phyloP scores from a whole-genome alignment of 2,329 filamentous ascomycete genomes.

The Beauveria caledonica region DNA sequence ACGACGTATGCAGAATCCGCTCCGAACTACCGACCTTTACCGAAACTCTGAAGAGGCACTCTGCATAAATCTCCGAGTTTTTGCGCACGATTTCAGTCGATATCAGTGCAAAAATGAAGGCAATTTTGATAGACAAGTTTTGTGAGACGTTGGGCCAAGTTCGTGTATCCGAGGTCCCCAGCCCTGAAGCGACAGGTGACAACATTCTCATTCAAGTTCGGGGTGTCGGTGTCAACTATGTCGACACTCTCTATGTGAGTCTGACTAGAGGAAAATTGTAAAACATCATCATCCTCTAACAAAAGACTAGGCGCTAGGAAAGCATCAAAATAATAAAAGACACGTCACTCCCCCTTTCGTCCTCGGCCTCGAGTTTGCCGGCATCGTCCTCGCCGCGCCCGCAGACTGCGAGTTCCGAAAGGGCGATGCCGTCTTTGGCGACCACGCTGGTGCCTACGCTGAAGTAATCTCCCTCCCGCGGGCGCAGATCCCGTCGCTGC shows the following conservation, averaged over 20 bases:
- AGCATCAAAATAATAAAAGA: conserved; percentile 52
- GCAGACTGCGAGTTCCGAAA: conserved; percentile 26
- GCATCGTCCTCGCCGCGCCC: conserved; percentile 36
- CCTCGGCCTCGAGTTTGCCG: conserved; percentile 53
- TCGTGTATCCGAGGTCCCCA: conserved; percentile 18
- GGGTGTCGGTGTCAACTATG: conserved; percentile 50
- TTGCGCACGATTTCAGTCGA: neutral
- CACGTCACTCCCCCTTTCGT: conserved; percentile 49
- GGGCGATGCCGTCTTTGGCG: conserved; percentile 48
- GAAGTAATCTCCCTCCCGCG: conserved; percentile 38
- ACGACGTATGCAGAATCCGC: neutral
- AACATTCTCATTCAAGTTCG: conserved; percentile 32
- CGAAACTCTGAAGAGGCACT: neutral
- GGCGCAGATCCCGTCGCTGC: conserved; percentile 22
- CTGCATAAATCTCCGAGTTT: neutral
- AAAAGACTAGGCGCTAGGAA: conserved; percentile 35
- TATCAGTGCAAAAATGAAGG: conserved; percentile 19
- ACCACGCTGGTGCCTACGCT: conserved; percentile 42
- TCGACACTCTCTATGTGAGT: conserved; percentile 48
- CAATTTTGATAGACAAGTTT: conserved; percentile 22
- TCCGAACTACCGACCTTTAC: neutral
- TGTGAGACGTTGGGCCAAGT: conserved; percentile 18
- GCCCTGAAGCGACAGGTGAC: conserved; percentile 13
- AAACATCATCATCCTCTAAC: neutral
- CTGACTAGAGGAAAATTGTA: neutral